Evolutionary conservation across 306 rosid genomes (phyloP), one percentile per base, ranked within the genome.

Genomic region (Rubus parviflorus): DNA sequence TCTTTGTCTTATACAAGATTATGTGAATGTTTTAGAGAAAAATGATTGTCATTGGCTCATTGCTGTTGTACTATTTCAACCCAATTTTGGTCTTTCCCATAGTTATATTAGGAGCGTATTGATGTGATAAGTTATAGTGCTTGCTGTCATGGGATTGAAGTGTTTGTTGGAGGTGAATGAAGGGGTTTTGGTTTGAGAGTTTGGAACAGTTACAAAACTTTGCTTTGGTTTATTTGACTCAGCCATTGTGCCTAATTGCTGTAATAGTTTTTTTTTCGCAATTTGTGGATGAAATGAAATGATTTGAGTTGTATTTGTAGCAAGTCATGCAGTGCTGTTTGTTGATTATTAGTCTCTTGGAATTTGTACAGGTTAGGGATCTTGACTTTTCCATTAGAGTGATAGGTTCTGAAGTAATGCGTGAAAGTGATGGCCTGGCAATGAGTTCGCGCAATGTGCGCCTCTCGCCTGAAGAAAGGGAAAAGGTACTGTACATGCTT

Each of bases 371-470:
- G 99, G 97, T 95, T 85, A 85, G 89, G 70, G 97, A 95, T 87
- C 97, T 95, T 81, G 97, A 95, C 79, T 92, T 95, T 83, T 71
- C 89, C 43, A 72, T 91, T 48, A 76, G 88, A 80, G 85, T 95
- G 70, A 80, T 95, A 12, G 97, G 97, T 57, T 90, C 86, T 40
- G 96, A 93, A 52, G 57, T 92, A 66, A 76, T 79, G 20, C 93
- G 97, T 6, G 97, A 92, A 7, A 62, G 22, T 0, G 97, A 95
- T 80, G 99, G 99, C 70, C 85, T 95, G 10, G 99, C 99, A 73
- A 80, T 90, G 99, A 89, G 99, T 81, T 95, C 97, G 1, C 94
- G 99, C 73, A 95, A 95, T 70, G 99, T 95, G 74, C 86, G 57
- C 77, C 97, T 95, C 79, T 87, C 91, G 64, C 87, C 85, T 20